Conservation (phyloP, 768 basidiomycete species). For the Tylopilus sp. region DNA sequence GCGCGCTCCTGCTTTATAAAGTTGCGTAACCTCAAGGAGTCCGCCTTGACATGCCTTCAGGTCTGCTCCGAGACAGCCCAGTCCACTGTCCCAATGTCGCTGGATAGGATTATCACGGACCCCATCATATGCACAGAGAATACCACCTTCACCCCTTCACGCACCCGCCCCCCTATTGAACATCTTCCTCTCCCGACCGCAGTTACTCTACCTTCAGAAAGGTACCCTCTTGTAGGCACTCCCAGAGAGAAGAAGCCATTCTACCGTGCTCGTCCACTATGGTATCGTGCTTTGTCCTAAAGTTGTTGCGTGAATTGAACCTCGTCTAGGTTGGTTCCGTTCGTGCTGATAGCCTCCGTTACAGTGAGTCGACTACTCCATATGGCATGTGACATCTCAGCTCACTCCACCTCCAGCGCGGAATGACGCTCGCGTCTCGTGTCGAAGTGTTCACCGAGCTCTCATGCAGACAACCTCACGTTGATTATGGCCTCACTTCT, state of each 20-base stretch:
- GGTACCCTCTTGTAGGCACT: constrained; percentile 29
- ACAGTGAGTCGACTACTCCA: constrained; percentile 44
- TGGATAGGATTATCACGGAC: constrained; percentile 32
- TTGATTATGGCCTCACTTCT: constrained; percentile 39
- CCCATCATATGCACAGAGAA: constrained; percentile 36
- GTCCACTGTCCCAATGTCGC: constrained; percentile 15
- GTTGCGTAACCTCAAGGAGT: constrained; percentile 2
- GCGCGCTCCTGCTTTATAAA: constrained; percentile 26
- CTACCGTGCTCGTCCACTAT: constrained; percentile 48
- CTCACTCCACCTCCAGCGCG: constrained; percentile 48
- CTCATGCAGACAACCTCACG: constrained; percentile 59
- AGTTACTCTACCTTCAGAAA: constrained; percentile 28
- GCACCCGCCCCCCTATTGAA: constrained; percentile 19
- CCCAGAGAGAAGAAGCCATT: constrained; percentile 40
- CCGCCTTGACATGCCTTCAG: constrained; percentile 9
- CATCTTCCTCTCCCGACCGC: constrained; percentile 11
- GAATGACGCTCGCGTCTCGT: constrained; percentile 74
- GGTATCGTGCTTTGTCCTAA: constrained; percentile 27
- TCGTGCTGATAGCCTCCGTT: constrained; percentile 61
- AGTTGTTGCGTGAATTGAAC: constrained; percentile 5
- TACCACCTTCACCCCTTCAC: constrained; percentile 23
- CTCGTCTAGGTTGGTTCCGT: constrained; percentile 61
- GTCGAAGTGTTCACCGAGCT: constrained; percentile 79
- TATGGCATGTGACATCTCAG: not conserved
- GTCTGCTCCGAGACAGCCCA: not conserved